Evolutionary conservation across 2,329 filamentous ascomycete species (phyloP).

Genomic region (Xylaria sp.): DNA sequence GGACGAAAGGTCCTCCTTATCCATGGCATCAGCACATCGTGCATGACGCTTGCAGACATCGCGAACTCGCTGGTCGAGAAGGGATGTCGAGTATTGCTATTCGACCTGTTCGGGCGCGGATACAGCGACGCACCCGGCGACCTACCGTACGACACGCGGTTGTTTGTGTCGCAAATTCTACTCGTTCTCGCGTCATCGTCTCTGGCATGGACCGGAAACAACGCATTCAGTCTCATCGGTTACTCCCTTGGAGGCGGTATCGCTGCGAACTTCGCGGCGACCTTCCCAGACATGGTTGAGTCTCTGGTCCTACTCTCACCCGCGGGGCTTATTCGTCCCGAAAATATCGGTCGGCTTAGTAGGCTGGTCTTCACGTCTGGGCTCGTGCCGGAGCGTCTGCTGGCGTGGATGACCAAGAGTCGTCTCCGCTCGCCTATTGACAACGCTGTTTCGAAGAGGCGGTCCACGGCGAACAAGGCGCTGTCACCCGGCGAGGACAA

Average conservation of each 20-base stretch:
- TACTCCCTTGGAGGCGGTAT: slow-evolving; percentile 88
- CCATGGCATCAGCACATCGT: slow-evolving; percentile 86
- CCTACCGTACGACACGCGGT: slow-evolving; percentile 75
- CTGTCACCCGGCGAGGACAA: slow-evolving; percentile 41
- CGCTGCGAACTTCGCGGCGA: slow-evolving; percentile 75
- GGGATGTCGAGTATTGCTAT: slow-evolving; percentile 84
- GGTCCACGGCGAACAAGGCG: too few relatives aligned
- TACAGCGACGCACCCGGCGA: slow-evolving; percentile 72
- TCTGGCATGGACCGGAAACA: slow-evolving; percentile 70
- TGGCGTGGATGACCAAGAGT: slow-evolving; percentile 59
- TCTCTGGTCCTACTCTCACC: slow-evolving; percentile 82
- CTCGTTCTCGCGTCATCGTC: slow-evolving; percentile 76
- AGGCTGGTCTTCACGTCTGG: slow-evolving; percentile 66
- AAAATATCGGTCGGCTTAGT: slow-evolving; percentile 61
- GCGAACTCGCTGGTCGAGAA: slow-evolving; percentile 73
- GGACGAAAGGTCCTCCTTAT: slow-evolving; percentile 81
- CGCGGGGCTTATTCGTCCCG: slow-evolving; percentile 73
- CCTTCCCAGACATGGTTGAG: slow-evolving; percentile 75
- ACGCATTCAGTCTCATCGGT: slow-evolving; percentile 74
- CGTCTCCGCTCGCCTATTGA: slow-evolving; percentile 64
- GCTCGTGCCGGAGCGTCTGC: slow-evolving; percentile 62
- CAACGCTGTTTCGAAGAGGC: slow-evolving; percentile 46
- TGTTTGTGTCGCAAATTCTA: slow-evolving; percentile 79
- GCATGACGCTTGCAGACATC: slow-evolving; percentile 74
- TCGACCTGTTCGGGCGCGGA: slow-evolving; percentile 76